These are phyloP conservation scores for Somion occarium DNA, from an alignment of 1,284 basidiomycete species.

Conservation along the genomic window DNA sequence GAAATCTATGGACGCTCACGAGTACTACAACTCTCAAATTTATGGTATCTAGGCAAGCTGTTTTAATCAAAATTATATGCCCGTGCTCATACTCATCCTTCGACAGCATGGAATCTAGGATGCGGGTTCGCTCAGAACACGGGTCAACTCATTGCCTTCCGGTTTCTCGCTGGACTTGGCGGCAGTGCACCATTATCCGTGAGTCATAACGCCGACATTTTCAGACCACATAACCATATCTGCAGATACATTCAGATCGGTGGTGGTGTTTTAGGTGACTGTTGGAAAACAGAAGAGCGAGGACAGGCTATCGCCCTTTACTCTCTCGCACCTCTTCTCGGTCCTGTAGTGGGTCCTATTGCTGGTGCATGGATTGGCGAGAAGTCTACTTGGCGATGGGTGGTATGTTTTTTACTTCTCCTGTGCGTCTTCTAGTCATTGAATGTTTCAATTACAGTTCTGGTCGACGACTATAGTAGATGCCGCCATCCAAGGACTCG, in stretches of 20 bases:
- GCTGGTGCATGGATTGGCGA: constrained; percentile 37
- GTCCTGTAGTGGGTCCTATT: constrained; percentile 39
- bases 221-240: too few relatives aligned
- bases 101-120: constrained; percentile 52
- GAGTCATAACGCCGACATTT: too few relatives aligned
- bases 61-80: not conserved
- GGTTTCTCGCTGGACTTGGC: constrained; percentile 60
- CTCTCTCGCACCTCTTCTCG: constrained; percentile 39
- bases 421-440: not conserved
- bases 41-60: constrained; percentile 53
- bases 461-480: constrained; percentile 36
- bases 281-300: constrained; percentile 41
- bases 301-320: constrained; percentile 45
- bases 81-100: not conserved
- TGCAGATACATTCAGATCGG: constrained; percentile 29
- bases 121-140: constrained; percentile 63
- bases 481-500: constrained; percentile 32
- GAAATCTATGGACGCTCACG: constrained; percentile 43
- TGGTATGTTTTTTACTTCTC: constrained; percentile 21
- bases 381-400: constrained; percentile 35
- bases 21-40: constrained; percentile 47
- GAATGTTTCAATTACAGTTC: constrained; percentile 24
- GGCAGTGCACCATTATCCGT: constrained; percentile 62
- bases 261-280: constrained; percentile 47
- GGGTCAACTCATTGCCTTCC: constrained; percentile 56